phyloP scores from a whole-genome alignment of 2,329 filamentous ascomycete genomes.

The Xylaria hypoxylon region DNA sequence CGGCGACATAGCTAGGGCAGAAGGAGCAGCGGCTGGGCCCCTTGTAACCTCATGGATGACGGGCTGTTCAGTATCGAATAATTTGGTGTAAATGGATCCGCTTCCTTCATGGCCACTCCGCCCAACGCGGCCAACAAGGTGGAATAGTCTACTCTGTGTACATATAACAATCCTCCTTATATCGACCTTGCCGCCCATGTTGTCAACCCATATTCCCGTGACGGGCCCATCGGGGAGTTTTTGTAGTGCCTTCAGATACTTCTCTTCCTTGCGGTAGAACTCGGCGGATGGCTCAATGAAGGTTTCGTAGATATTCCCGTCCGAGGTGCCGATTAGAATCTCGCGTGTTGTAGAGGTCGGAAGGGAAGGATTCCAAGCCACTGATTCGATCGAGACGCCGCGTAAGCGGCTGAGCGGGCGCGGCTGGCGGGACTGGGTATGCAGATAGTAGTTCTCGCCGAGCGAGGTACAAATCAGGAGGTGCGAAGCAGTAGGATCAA shows the following conservation, averaged over 20 bases:
- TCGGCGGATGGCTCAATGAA: constrained; percentile 95
- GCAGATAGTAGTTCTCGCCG: constrained; percentile 97
- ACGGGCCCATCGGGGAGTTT: constrained; percentile 85
- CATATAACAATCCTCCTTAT: constrained; percentile 81
- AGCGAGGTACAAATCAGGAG: constrained; percentile 90
- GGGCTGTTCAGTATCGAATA: constrained; percentile 90
- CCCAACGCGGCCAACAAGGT: constrained; percentile 82
- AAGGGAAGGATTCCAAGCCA: constrained; percentile 94
- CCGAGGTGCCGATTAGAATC: constrained; percentile 90
- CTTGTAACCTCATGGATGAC: constrained; percentile 78
- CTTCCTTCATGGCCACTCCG: constrained; percentile 80
- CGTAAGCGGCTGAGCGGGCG: constrained; percentile 84
- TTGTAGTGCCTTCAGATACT: constrained; percentile 86
- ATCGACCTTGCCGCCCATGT: constrained; percentile 75
- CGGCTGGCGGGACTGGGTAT: constrained; percentile 91
- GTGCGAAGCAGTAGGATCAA: constrained; percentile 96
- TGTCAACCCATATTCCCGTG: constrained; percentile 87
- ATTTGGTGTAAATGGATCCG: constrained; percentile 83
- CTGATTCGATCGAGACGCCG: constrained; percentile 85
- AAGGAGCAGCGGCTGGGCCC: constrained; percentile 69
- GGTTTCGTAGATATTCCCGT: constrained; percentile 94
- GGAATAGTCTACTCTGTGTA: constrained; percentile 81
- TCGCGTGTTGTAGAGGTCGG: constrained; percentile 95
- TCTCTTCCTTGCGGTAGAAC: constrained; percentile 95
- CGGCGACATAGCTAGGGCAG: constrained; percentile 80